Evolutionary conservation across 2,329 filamentous ascomycete genomes (phyloP).

Genomic region (Cercospora sp.): DNA sequence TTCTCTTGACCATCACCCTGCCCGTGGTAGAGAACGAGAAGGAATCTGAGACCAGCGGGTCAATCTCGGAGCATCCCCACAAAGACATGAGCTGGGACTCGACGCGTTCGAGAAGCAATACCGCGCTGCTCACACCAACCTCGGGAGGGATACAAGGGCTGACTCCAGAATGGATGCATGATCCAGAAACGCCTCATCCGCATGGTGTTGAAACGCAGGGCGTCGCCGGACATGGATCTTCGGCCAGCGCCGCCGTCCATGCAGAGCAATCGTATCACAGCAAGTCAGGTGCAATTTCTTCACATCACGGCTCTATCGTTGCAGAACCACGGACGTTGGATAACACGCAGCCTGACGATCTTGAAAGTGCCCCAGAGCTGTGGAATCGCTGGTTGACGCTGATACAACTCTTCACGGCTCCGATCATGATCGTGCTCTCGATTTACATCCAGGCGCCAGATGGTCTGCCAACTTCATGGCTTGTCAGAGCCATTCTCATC

Average conservation of each 20-base stretch:
- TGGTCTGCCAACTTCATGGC: conserved; percentile 55
- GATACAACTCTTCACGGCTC: conserved; percentile 82
- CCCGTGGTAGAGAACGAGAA: conserved; percentile 78
- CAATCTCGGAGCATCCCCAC: conserved; percentile 9
- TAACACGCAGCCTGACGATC: conserved; percentile 13
- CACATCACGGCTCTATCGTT: conserved; percentile 9
- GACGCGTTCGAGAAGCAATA: conserved; percentile 20
- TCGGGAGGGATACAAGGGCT: conserved; percentile 21
- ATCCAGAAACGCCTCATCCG: conserved; percentile 21
- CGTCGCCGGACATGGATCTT: conserved; percentile 37
- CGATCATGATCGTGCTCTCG: conserved; percentile 76
- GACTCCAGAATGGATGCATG: conserved; percentile 18
- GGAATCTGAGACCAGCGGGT: conserved; percentile 30
- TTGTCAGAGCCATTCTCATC: conserved; percentile 54
- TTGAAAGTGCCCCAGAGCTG: conserved; percentile 35
- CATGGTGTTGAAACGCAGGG: conserved; percentile 22
- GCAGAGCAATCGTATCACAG: conserved; percentile 33
- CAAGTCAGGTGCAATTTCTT: conserved; percentile 24
- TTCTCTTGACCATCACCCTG: conserved; percentile 83
- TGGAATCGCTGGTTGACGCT: conserved; percentile 93
- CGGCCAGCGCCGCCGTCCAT: conserved; percentile 36
- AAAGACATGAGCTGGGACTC: conserved; percentile 23
- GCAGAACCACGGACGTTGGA: conserved; percentile 19
- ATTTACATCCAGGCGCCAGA: conserved; percentile 48
- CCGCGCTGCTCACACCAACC: conserved; percentile 17